Conservation (phyloP, 345 rosid species). For the Kandelia obovata region DNA sequence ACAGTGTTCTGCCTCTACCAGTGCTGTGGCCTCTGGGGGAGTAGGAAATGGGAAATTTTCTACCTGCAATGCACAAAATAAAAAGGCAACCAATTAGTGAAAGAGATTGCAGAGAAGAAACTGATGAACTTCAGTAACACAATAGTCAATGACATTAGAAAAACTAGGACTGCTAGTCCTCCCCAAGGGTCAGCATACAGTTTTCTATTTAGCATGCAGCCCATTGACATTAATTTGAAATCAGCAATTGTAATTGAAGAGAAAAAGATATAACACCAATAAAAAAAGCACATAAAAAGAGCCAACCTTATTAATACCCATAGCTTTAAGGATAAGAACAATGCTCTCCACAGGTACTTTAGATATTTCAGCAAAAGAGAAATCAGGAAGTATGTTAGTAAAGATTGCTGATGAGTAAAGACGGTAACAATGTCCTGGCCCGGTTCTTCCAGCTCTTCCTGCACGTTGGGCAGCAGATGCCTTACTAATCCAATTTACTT, state of each 20-base stretch:
- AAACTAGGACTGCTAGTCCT: neutral
- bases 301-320: slow-evolving; percentile 69
- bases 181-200: neutral
- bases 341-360: slow-evolving; percentile 82
- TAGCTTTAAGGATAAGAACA: slow-evolving; percentile 84
- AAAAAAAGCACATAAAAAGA: slow-evolving; percentile 9
- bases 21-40: slow-evolving; percentile 58
- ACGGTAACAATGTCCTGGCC: slow-evolving; percentile 91
- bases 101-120: neutral
- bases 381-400: slow-evolving; percentile 61
- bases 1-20: slow-evolving; percentile 67
- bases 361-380: slow-evolving; percentile 74
- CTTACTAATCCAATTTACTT: slow-evolving; percentile 83
- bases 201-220: neutral
- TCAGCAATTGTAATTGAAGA: slow-evolving; percentile 1
- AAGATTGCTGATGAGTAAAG: slow-evolving; percentile 83
- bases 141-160: too few relatives aligned
- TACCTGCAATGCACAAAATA: slow-evolving; percentile 43
- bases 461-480: slow-evolving; percentile 95
- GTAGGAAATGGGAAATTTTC: slow-evolving; percentile 92
- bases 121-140: neutral
- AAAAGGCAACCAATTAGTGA: neutral
- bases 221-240: neutral
- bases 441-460: slow-evolving; percentile 97
- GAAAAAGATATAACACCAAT: neutral